phyloP scores from a whole-genome alignment of 1,284 basidiomycete species.

The Heterobasidion parviporum region DNA sequence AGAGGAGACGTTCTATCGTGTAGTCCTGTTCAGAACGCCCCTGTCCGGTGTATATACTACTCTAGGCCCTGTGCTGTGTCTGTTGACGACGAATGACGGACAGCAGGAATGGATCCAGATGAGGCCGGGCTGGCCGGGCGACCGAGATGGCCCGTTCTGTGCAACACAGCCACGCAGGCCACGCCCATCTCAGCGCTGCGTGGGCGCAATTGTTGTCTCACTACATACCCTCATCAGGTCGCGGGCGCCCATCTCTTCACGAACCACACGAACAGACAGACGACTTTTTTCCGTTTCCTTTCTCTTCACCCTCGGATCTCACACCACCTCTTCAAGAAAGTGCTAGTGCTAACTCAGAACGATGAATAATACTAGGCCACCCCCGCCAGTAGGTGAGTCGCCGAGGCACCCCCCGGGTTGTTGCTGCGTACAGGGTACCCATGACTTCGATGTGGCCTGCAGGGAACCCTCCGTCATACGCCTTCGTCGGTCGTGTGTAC shows the following conservation, averaged over 20 bases:
- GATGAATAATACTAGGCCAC: background rate
- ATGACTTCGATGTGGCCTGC: background rate
- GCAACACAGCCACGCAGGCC: too few relatives aligned
- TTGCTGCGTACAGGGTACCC: too few relatives aligned
- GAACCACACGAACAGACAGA: background rate
- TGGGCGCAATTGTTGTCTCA: background rate
- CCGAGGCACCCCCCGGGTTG: too few relatives aligned
- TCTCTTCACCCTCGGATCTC: background rate
- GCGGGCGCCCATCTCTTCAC: background rate
- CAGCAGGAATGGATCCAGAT: too few relatives aligned
- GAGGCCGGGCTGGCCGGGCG: too few relatives aligned
- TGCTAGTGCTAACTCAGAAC: background rate
- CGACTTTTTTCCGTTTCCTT: background rate
- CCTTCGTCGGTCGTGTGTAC: constrained; percentile 48
- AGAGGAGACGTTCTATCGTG: too few relatives aligned
- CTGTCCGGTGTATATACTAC: too few relatives aligned
- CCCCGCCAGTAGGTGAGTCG: background rate
- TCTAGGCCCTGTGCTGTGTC: too few relatives aligned
- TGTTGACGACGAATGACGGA: too few relatives aligned
- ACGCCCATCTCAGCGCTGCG: too few relatives aligned
- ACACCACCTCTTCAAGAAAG: background rate
- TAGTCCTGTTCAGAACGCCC: too few relatives aligned
- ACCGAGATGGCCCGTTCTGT: too few relatives aligned
- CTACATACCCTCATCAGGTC: background rate
- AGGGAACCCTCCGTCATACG: constrained; percentile 52